A percentile compares a stretch with the other conserved stretches of the same genome.
Evolutionary conservation across 2,329 filamentous ascomycete species (phyloP).

Genomic region (Rhinocladiella similis): DNA sequence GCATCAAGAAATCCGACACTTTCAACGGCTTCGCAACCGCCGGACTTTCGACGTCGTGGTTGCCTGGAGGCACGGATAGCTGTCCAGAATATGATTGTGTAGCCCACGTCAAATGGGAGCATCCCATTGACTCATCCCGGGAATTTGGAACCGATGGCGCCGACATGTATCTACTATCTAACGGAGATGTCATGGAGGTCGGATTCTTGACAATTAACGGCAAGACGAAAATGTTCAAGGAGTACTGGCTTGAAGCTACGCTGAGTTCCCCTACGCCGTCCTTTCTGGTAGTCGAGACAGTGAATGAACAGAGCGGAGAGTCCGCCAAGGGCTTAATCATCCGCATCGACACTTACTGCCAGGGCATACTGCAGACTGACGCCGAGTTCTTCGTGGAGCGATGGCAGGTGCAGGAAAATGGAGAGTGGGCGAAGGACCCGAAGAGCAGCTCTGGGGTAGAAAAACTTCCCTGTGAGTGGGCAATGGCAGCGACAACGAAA

Average conservation of each 20-base stretch:
- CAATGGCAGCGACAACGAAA: neutral
- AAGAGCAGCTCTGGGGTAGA: neutral
- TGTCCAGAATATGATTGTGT: neutral
- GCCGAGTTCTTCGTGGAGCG: neutral
- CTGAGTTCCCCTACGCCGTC: neutral
- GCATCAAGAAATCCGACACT: neutral
- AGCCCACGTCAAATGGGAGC: conserved; percentile 2
- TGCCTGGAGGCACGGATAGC: neutral
- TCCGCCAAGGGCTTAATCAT: neutral
- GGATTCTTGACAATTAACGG: neutral
- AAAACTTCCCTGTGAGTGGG: conserved; percentile 1
- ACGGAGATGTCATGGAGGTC: conserved; percentile 4
- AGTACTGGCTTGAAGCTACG: neutral
- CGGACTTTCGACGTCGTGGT: neutral
- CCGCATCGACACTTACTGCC: neutral
- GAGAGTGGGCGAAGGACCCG: conserved; percentile 1
- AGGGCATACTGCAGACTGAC: conserved; percentile 3
- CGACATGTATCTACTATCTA: neutral
- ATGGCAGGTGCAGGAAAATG: neutral
- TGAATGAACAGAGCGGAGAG: neutral
- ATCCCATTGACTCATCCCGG: conserved; percentile 4
- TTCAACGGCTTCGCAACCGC: conserved; percentile 2
- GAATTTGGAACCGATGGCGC: neutral
- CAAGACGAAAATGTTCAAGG: conserved; percentile 5
- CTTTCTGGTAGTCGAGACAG: neutral